Conservation (phyloP, 2,329 filamentous ascomycete species). For the Thielaviopsis ethacetica region DNA sequence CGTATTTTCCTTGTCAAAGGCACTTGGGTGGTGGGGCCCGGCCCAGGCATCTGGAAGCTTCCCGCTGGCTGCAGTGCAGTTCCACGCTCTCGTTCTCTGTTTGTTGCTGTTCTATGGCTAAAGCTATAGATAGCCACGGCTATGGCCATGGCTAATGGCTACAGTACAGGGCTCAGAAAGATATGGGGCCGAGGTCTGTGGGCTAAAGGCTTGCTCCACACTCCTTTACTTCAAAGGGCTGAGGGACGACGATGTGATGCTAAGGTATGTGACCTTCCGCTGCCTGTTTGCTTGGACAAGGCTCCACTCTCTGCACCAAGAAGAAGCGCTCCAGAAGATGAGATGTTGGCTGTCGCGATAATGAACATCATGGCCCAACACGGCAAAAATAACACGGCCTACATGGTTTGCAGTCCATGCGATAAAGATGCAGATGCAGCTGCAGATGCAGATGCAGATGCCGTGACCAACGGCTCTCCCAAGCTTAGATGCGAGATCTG, state of each 20-base stretch:
- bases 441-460: neutral
- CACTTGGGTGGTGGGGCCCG: neutral
- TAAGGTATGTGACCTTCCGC: too few species aligned
- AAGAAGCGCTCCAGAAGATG: neutral
- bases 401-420: neutral
- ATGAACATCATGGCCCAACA: neutral
- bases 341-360: neutral
- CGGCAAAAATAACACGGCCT: neutral
- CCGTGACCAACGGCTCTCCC: neutral
- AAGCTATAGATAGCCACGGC: neutral
- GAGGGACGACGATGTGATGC: too few species aligned
- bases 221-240: too few species aligned
- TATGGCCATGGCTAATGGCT: neutral
- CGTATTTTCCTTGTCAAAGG: neutral
- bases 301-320: neutral
- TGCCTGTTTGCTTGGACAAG: neutral
- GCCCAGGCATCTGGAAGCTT: neutral
- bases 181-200: neutral
- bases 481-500: neutral
- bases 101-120: neutral
- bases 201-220: neutral
- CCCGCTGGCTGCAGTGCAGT: neutral
- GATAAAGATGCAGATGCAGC: neutral
- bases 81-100: neutral
- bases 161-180: neutral